Conservation (phyloP, 2,329 filamentous ascomycete genomes). For the Phyllosticta paracitricarpa region DNA sequence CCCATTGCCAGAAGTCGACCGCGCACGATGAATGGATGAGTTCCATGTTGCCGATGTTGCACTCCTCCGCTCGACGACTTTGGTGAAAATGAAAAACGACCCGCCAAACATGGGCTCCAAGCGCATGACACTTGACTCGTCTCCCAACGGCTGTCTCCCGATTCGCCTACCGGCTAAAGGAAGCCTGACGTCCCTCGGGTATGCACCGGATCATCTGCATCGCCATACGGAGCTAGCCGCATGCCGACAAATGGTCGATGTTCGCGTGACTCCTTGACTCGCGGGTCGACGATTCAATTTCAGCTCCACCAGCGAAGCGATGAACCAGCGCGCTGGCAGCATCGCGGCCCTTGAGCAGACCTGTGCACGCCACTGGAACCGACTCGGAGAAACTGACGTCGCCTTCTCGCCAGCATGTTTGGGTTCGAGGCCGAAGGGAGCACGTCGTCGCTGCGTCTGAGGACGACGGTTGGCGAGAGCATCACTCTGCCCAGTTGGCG, state of each 20-base stretch:
- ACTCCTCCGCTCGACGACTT: not conserved
- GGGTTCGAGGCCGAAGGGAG: not conserved
- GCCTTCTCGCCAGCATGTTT: not conserved
- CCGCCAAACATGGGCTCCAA: not conserved
- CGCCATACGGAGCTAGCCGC: not conserved
- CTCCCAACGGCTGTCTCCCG: not conserved
- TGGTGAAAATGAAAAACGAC: not conserved
- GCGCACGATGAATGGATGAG: not conserved
- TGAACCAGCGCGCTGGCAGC: not conserved
- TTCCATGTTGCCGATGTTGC: not conserved
- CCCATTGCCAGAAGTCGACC: too few relatives aligned
- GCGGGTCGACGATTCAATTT: not conserved
- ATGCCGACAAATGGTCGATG: not conserved
- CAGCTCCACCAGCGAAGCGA: not conserved
- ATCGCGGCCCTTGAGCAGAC: not conserved
- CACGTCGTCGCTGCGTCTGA: not conserved
- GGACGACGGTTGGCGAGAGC: not conserved
- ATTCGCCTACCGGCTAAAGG: not conserved
- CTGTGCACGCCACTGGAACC: not conserved
- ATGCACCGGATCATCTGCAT: not conserved
- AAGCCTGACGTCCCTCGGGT: not conserved
- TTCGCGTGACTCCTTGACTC: not conserved
- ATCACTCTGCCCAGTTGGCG: conserved; percentile 1
- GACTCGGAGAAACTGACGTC: not conserved
- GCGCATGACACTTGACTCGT: not conserved